These are phyloP conservation scores for Cercophora sp. DNA, from an alignment of 495 filamentous ascomycete species.

Conservation along the genomic window DNA sequence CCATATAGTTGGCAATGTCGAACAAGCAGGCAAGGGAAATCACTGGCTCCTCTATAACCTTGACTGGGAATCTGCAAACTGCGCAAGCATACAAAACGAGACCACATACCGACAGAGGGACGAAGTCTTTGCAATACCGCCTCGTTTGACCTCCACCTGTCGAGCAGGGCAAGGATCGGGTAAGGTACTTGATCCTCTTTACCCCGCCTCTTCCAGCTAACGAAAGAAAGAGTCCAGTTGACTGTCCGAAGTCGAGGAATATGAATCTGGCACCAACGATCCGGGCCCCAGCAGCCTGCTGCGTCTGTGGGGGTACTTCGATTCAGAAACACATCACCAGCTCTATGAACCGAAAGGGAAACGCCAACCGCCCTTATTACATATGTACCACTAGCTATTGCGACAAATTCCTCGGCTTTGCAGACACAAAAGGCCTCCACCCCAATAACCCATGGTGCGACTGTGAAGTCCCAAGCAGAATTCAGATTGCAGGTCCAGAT, in stretches of 20 bases:
- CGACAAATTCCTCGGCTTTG: neutral
- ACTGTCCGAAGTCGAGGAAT: neutral
- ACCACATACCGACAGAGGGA: neutral
- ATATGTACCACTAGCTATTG: neutral
- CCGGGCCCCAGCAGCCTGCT: neutral
- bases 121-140: no score
- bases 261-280: neutral
- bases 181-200: neutral
- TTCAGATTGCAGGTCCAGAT: neutral
- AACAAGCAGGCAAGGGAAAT: no score
- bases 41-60: no score
- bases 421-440: neutral
- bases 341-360: neutral
- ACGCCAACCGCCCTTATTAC: neutral
- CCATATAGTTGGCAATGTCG: no score
- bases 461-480: neutral
- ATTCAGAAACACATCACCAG: neutral
- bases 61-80: no score
- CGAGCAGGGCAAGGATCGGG: no score
- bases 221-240: neutral
- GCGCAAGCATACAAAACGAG: neutral
- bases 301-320: neutral
- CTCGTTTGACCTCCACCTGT: no score
- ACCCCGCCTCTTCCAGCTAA: neutral
- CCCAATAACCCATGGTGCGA: neutral